phyloP scores from a whole-genome alignment of 768 basidiomycete species.

The Suillus variegatus region DNA sequence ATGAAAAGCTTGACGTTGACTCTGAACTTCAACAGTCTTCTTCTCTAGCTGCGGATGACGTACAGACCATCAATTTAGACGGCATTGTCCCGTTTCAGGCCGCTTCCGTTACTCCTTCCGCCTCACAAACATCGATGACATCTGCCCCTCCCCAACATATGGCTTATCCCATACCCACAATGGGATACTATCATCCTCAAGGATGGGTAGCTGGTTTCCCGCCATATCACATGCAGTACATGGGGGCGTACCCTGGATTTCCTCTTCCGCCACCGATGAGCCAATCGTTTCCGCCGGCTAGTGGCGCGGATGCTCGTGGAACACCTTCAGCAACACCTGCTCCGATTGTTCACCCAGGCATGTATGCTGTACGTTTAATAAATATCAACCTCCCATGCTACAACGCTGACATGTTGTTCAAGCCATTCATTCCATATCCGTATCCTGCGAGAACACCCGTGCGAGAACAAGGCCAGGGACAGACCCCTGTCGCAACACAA shows the following conservation, averaged over 20 bases:
- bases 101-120: slow-evolving; percentile 8
- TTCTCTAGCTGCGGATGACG: background rate
- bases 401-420: slow-evolving; percentile 13
- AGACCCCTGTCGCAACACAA: slow-evolving; percentile 31
- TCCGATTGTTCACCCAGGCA: slow-evolving; percentile 41
- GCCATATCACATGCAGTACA: slow-evolving; percentile 54
- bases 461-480: slow-evolving; percentile 15
- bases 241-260: slow-evolving; percentile 49
- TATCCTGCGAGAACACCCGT: slow-evolving; percentile 35
- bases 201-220: slow-evolving; percentile 58
- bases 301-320: slow-evolving; percentile 41
- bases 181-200: slow-evolving; percentile 47
- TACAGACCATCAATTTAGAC: slow-evolving; percentile 24
- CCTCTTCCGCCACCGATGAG: slow-evolving; percentile 31
- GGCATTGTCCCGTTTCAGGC: slow-evolving; percentile 14
- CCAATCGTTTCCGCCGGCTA: slow-evolving; percentile 29
- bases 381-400: background rate
- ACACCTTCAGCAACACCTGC: slow-evolving; percentile 30
- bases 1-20: background rate
- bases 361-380: slow-evolving; percentile 48
- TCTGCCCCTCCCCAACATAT: slow-evolving; percentile 15
- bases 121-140: slow-evolving; percentile 34
- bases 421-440: slow-evolving; percentile 56
- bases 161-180: slow-evolving; percentile 41
- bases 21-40: background rate